These are phyloP conservation scores for Trypanosoma scelopori DNA, from an alignment of 208 protist species.

Conservation along the genomic window DNA sequence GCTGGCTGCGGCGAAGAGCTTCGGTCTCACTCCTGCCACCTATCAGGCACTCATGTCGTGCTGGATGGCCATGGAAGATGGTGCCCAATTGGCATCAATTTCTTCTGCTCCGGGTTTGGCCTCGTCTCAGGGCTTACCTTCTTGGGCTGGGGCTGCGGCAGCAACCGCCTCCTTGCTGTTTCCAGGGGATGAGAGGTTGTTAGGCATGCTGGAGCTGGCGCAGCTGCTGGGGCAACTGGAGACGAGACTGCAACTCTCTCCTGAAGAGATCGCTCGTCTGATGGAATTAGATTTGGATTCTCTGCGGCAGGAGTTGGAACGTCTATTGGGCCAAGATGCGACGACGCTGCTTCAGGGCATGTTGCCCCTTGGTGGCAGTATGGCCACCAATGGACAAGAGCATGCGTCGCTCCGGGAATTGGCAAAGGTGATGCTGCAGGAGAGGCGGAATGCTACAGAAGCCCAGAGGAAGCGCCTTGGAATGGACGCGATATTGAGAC, in stretches of 20 bases:
- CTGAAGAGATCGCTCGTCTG: constrained; percentile 12
- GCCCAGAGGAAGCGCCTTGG: background rate
- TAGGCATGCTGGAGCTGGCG: constrained; percentile 9
- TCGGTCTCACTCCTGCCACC: constrained; percentile 15
- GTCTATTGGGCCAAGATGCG: background rate
- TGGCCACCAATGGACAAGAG: no score
- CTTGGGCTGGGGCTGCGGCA: background rate
- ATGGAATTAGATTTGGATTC: constrained; percentile 9
- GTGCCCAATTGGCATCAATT: background rate
- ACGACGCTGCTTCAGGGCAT: background rate
- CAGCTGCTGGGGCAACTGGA: constrained; percentile 17
- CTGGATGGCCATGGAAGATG: constrained; percentile 2
- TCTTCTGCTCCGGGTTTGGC: background rate
- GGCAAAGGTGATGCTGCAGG: constrained; percentile 6
- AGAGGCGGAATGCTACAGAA: background rate
- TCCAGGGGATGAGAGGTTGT: constrained; percentile 10
- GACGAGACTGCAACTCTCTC: background rate
- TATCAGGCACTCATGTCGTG: constrained; percentile 16
- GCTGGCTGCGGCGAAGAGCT: constrained; percentile 5
- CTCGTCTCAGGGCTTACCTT: background rate
- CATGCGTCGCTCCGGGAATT: constrained; percentile 8
- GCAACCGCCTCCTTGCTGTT: constrained; percentile 2
- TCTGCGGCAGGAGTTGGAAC: constrained; percentile 5
- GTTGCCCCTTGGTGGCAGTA: background rate
- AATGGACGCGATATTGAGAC: background rate